Base-by-base conservation (phyloP, 805 yeast genomes). In the Dipodascus geniculatus region DNA sequence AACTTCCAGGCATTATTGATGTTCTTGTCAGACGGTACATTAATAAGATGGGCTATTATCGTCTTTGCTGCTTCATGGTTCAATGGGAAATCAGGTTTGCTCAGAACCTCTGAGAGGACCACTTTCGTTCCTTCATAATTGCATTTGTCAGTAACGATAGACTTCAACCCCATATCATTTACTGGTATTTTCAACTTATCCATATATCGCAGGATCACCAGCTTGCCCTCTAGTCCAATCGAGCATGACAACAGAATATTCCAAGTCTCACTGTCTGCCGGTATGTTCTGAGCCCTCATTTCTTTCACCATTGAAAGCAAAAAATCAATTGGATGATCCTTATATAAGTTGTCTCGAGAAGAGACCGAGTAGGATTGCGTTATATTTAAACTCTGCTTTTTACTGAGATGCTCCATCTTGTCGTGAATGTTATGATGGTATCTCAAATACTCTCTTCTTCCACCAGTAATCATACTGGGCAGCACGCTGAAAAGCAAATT, bases 181-280 rank as follows among this genome's bases (percentile, higher is more conserved):
- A 59, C 22, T 19, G 59, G 56, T 16, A 61, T 49, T 2, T 24
- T 35, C 19, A 52, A 33, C 20, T 49, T 28, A 6, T 49, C 42
- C 62, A 60, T 56, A 22, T 55, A 58, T 22, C 49, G 35, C 19
- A 56, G 33, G 11, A 58, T 33, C 11, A 24, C 22, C 31, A 51
- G 28, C 23, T 51, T 53, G 3, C 47, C 49, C 33, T 38, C 31
- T 23, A 54, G 52, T 9, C 51, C 47, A 28, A 56, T 53, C 28
- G 52, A 19, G 8, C 50, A 28, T 23, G 49, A 23, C 23, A 61
- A 50, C 3, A 60, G 48, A 16, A 57, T 57, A 38, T 56, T 59
- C 63, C 64, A 61, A 2, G 63, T 60, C 33, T 55, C 58, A 22
- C 49, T 19, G 42, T 58, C 53, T 3, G 59, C 60, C 2, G 54